Evolutionary conservation across 345 rosid species (phyloP).

Genomic region (Sisymbrium altissimum): DNA sequence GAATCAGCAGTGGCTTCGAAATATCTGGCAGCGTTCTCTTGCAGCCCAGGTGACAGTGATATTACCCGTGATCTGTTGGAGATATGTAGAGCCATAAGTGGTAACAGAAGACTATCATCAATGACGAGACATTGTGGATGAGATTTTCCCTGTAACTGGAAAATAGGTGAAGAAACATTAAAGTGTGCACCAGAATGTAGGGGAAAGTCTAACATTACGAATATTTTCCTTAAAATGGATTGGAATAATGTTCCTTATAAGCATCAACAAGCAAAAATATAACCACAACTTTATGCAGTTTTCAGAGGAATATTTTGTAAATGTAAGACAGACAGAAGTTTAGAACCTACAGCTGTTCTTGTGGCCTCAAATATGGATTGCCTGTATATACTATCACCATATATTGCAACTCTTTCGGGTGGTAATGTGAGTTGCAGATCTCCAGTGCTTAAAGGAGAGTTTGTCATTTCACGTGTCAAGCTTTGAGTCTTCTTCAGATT

Average conservation of each 20-base stretch:
- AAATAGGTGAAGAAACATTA: slow-evolving; percentile 23
- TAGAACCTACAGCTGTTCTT: slow-evolving; percentile 54
- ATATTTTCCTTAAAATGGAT: neutral
- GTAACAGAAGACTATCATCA: slow-evolving; percentile 79
- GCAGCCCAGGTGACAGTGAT: slow-evolving; percentile 71
- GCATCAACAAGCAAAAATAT: slow-evolving; percentile 1
- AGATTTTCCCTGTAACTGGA: slow-evolving; percentile 65
- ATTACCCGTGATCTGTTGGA: slow-evolving; percentile 50
- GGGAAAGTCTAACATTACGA: neutral
- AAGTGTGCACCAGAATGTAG: neutral
- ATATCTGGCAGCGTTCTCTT: slow-evolving; percentile 55
- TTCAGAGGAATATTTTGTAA: neutral
- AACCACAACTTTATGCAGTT: slow-evolving; percentile 3
- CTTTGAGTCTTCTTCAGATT: slow-evolving; percentile 40
- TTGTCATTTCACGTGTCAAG: slow-evolving; percentile 27
- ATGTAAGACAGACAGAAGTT: slow-evolving; percentile 31
- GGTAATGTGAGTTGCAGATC: slow-evolving; percentile 57
- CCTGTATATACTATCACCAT: slow-evolving; percentile 73
- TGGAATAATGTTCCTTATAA: neutral
- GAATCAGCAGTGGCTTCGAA: slow-evolving; percentile 58
- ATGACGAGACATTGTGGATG: slow-evolving; percentile 57
- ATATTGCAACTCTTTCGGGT: slow-evolving; percentile 74
- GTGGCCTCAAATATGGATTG: slow-evolving; percentile 53
- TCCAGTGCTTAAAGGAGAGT: slow-evolving; percentile 23
- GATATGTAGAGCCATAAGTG: slow-evolving; percentile 53